Conservation (phyloP, 306 rosid genomes). For the Pterocarpus macrocarpus region DNA sequence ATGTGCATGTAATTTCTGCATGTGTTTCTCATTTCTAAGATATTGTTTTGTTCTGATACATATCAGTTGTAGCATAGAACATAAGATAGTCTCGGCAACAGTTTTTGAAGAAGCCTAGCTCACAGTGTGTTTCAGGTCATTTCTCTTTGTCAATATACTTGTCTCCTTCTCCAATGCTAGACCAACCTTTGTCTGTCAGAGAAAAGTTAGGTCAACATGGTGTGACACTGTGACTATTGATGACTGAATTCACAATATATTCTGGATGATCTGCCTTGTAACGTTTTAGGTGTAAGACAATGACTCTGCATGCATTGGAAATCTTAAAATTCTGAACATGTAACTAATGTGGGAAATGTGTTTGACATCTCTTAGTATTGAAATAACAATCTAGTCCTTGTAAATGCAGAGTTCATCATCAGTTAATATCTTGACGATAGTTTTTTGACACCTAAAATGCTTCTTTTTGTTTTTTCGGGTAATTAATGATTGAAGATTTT, state of each 20-base stretch:
- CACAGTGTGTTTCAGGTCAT: slow-evolving; percentile 53
- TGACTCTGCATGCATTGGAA: neutral
- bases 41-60: neutral
- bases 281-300: neutral
- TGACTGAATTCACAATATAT: slow-evolving; percentile 29
- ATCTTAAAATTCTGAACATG: neutral
- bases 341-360: slow-evolving; percentile 2
- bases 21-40: neutral
- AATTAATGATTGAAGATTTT: slow-evolving; percentile 13
- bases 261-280: neutral
- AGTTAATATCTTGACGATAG: neutral
- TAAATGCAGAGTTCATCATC: neutral
- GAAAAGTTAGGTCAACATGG: slow-evolving; percentile 58
- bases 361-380: slow-evolving; percentile 10
- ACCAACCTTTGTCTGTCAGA: slow-evolving; percentile 46
- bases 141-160: slow-evolving; percentile 50
- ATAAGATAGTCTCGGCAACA: neutral
- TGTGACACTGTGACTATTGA: slow-evolving; percentile 1
- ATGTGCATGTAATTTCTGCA: slow-evolving; percentile 8
- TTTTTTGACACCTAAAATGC: neutral
- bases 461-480: neutral
- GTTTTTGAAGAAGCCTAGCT: slow-evolving; percentile 25
- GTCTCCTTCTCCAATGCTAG: slow-evolving; percentile 58
- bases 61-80: neutral
- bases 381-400: slow-evolving; percentile 19